phyloP scores from a whole-genome alignment of 2,329 filamentous ascomycete species.

The Pestalotiopsis sp. region DNA sequence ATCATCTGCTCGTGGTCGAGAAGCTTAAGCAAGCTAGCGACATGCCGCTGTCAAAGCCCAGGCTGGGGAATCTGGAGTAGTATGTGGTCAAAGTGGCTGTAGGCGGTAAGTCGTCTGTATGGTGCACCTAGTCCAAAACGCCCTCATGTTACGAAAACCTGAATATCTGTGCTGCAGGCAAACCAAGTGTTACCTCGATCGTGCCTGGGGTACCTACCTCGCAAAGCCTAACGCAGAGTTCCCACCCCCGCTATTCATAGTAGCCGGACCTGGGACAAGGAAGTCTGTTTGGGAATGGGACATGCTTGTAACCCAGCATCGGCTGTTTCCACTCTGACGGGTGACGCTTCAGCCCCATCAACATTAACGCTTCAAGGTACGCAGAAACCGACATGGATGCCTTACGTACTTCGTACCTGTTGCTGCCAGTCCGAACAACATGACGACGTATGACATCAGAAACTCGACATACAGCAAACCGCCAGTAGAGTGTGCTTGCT shows the following conservation, averaged over 20 bases:
- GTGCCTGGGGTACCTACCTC: neutral
- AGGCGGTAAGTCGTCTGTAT: neutral
- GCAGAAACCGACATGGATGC: neutral
- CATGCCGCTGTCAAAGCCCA: neutral
- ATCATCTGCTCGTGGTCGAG: neutral
- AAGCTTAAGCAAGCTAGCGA: neutral
- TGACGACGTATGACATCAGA: conserved; percentile 9
- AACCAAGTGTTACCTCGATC: no score
- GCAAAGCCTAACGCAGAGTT: neutral
- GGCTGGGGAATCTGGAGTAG: neutral
- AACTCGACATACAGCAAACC: neutral
- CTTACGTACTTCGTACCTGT: neutral
- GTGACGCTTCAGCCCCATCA: neutral
- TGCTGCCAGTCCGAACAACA: neutral
- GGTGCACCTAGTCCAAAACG: neutral
- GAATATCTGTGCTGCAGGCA: neutral
- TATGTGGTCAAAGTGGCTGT: neutral
- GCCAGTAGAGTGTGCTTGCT: neutral
- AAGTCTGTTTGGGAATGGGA: neutral
- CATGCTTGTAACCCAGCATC: neutral
- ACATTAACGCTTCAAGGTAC: neutral
- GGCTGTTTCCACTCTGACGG: conserved; percentile 3
- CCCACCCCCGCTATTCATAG: neutral
- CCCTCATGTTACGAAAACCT: neutral
- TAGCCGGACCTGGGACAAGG: neutral